A percentile compares a stretch with the other conserved stretches of the same genome.
Conservation (phyloP, 2,329 filamentous ascomycete species). For the Cordyceps tenuipes region DNA sequence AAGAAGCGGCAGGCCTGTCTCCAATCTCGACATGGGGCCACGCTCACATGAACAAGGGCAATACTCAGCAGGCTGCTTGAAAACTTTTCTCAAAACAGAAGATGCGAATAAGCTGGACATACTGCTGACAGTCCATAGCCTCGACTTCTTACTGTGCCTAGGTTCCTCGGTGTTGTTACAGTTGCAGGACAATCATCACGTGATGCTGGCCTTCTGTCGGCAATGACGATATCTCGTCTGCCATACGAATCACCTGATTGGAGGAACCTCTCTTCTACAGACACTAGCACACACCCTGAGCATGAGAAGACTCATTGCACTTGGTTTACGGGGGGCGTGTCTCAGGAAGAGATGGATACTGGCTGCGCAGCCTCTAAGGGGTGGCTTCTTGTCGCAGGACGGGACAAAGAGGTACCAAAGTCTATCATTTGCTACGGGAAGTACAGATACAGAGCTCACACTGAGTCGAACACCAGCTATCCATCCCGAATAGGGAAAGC, state of each 20-base stretch:
- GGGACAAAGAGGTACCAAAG: neutral
- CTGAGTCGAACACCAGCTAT: neutral
- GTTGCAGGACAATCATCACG: neutral
- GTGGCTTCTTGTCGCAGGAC: neutral
- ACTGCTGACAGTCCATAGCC: too few relatives aligned
- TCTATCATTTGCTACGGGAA: neutral
- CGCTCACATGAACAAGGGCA: neutral
- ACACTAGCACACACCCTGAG: neutral
- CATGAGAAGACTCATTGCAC: neutral
- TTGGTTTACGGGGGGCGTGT: constrained; percentile 2
- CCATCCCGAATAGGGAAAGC: constrained; percentile 9
- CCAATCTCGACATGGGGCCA: constrained; percentile 39
- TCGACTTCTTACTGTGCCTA: neutral
- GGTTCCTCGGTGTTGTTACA: neutral
- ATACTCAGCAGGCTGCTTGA: neutral
- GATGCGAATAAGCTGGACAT: neutral
- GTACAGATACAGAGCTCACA: constrained; percentile 4
- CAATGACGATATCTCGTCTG: neutral
- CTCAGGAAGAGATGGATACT: neutral
- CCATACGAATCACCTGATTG: neutral
- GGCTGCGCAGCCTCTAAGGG: neutral
- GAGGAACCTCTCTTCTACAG: neutral
- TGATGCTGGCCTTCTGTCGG: neutral
- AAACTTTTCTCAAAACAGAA: neutral
- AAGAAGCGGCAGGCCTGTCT: constrained; percentile 36